Conservation (phyloP, 2,329 filamentous ascomycete species). For the Teratosphaeriaceae sp. region DNA sequence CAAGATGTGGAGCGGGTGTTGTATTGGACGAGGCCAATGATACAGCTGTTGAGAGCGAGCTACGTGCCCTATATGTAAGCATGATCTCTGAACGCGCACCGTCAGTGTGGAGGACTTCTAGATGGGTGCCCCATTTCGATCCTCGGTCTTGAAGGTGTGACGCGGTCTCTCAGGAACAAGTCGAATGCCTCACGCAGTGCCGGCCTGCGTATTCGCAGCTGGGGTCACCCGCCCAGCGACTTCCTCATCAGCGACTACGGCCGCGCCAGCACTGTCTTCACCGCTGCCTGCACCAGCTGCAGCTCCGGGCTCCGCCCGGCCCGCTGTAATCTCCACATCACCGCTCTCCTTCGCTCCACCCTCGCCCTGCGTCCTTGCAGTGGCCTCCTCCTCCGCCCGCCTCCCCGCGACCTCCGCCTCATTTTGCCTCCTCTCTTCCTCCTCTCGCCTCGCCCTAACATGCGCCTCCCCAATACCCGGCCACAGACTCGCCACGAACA, state of each 20-base stretch:
- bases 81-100: no score
- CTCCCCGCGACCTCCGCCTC: constrained; percentile 22
- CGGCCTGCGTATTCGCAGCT: no score
- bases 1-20: no score
- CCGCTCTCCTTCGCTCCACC: constrained; percentile 7
- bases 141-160: no score
- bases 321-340: background rate
- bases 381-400: constrained; percentile 21
- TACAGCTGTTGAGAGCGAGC: background rate
- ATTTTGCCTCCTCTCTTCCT: constrained; percentile 23
- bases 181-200: no score
- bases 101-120: no score
- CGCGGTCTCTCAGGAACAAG: no score
- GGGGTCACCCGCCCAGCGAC: no score
- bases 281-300: background rate
- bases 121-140: no score
- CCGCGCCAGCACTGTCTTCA: background rate
- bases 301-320: background rate
- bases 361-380: no score
- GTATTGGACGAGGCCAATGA: background rate
- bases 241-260: no score
- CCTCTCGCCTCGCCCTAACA: constrained; percentile 46
- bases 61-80: no score
- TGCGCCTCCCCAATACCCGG: constrained; percentile 57
- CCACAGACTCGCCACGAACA: constrained; percentile 57